A percentile compares a stretch with the other conserved stretches of the same genome.
These are phyloP conservation scores for Clavispora fructus DNA, from an alignment of 805 yeast genomes.

Conservation along the genomic window DNA sequence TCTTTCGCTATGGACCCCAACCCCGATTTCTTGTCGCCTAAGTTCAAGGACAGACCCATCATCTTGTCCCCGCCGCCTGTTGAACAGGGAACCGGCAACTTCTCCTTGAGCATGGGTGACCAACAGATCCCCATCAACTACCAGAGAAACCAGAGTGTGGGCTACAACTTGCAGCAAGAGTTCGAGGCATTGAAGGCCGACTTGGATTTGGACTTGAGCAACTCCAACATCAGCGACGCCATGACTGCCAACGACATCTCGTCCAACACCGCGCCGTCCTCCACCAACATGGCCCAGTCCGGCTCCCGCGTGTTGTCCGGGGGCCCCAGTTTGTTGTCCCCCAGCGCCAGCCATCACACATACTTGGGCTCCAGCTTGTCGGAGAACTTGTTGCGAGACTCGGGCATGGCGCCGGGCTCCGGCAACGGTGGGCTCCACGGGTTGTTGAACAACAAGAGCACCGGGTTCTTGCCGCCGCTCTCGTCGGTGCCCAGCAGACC, in stretches of 20 bases:
- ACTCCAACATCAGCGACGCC: conserved; percentile 6
- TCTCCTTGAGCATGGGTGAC: conserved; percentile 2
- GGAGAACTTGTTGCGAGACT: conserved; percentile 15
- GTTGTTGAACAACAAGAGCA: conserved; percentile 20
- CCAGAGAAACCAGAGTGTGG: conserved; percentile 39
- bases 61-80: conserved; percentile 40
- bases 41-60: conserved; percentile 30
- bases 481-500: conserved; percentile 35
- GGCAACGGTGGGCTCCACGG: conserved; percentile 18
- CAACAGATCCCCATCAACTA: conserved; percentile 2
- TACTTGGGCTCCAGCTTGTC: conserved; percentile 3
- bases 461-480: conserved; percentile 25
- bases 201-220: conserved; percentile 39
- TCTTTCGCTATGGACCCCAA: conserved; percentile 1
- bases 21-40: conserved; percentile 4
- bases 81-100: conserved; percentile 15
- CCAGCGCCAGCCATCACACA: conserved; percentile 10
- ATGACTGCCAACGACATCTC: background rate
- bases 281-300: background rate
- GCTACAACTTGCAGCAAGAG: conserved; percentile 42
- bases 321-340: conserved; percentile 14
- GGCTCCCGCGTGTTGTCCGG: conserved; percentile 5
- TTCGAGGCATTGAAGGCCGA: conserved; percentile 43
- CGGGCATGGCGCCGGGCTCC: conserved; percentile 19
- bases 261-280: background rate